Base-by-base conservation (phyloP, 441 rosid species). In the Lepidium campestre region DNA sequence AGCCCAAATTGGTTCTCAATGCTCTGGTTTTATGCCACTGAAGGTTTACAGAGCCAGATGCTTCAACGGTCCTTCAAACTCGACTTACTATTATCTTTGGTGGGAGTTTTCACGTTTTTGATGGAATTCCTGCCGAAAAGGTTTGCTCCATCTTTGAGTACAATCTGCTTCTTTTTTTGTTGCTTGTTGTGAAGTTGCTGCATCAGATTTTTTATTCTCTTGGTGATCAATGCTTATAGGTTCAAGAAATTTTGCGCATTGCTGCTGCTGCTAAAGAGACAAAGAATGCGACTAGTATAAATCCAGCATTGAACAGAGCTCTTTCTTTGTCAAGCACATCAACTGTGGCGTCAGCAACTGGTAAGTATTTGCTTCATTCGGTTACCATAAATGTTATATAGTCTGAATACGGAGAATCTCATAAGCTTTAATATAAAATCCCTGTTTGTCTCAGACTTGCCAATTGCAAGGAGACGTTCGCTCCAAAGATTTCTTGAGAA, bases 401-500 rank as follows among this genome's bases (percentile, higher is more conserved):
- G 10, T 29, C 9, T 29, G 10, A 29, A 29, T 29, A 29, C 34
- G 10, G 10, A 29, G 9, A 29, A 29, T 29, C 34, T 4, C 9
- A 29, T 29, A 10, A 29, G 34, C 10, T 29, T 29, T 29, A 29
- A 7, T 29, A 29, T 29, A 29, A 29, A 29, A 29, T 29, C 34
- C 34, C 77, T 77, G 25, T 22, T 1, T 63, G 10, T 56, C 66
- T 54, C 79, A 86, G 93, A 84, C 48, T 68, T 89, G 37, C 96
- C 96, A 20, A 79, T 86, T 55, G 79, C 88, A 18, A 85, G 96
- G 82, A 86, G 86, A 46, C 87, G 82, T 49, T 89, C 96, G 36
- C 88, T 89, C 68, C 93, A 83, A 77, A 79, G 82, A 19, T 89
- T 89, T 70, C 80, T 89, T 32, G 89, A 86, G 80, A 89, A 89